Evolutionary conservation across 2,329 filamentous ascomycete species (phyloP).

Genomic region (Penicillium hesseltinei): DNA sequence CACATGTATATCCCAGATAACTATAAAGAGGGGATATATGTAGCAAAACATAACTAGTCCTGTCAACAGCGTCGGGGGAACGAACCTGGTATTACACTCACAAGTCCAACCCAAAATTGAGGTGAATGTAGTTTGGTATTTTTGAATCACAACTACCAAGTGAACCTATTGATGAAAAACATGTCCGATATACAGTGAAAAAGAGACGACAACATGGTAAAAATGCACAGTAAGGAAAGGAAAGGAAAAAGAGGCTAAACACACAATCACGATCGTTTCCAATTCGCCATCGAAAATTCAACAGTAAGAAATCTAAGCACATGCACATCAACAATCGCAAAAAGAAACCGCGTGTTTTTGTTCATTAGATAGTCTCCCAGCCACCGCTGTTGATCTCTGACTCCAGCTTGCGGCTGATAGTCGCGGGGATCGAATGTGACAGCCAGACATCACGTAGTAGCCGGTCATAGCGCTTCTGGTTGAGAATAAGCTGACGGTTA

Average conservation of each 20-base stretch:
- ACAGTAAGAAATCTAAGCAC: conserved; percentile 6
- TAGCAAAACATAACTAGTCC: neutral
- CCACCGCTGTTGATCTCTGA: conserved; percentile 95
- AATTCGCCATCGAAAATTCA: conserved; percentile 3
- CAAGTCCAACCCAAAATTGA: neutral
- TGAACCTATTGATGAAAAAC: neutral
- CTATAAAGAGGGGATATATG: no score
- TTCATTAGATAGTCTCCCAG: conserved; percentile 69
- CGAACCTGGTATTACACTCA: neutral
- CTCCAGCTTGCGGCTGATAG: conserved; percentile 86
- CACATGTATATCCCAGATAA: neutral
- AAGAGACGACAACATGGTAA: neutral
- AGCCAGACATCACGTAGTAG: conserved; percentile 84
- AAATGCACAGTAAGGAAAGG: neutral
- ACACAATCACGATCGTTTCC: neutral
- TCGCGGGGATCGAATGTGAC: conserved; percentile 79
- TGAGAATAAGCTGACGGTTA: conserved; percentile 84
- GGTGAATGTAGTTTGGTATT: neutral
- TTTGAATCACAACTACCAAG: neutral
- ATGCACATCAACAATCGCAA: neutral
- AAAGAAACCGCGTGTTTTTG: conserved; percentile 4
- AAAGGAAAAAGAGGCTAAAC: conserved; percentile 1
- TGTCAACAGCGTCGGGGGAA: no score
- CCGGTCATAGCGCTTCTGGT: conserved; percentile 89
- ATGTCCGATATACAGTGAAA: conserved; percentile 4